Percentiles rank a stretch among this genome's conserved stretches.
phyloP scores from a whole-genome alignment of 805 yeast genomes.

The Citeromyces nyonsensis region DNA sequence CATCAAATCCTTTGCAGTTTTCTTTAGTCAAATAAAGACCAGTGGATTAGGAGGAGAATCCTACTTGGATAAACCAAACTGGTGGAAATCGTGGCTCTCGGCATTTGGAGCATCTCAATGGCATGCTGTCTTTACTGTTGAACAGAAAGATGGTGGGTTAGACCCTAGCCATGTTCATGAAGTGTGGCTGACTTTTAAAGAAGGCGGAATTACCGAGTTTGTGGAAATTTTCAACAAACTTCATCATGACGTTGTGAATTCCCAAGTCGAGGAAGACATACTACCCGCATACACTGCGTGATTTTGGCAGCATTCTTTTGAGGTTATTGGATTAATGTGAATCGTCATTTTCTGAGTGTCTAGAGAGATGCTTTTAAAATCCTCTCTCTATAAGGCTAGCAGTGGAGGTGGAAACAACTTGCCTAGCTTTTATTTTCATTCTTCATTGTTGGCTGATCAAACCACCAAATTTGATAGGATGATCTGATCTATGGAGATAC shows the following conservation, averaged over 20 bases:
- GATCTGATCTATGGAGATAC: too few relatives aligned
- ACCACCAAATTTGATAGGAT: too few relatives aligned
- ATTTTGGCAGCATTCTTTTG: constrained; percentile 1
- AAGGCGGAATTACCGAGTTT: constrained; percentile 31
- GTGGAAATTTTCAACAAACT: constrained; percentile 15
- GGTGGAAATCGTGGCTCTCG: constrained; percentile 10
- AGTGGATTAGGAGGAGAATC: constrained; percentile 19
- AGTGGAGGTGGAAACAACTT: too few relatives aligned
- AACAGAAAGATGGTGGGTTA: constrained; percentile 15
- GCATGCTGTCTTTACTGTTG: constrained; percentile 22
- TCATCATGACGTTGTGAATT: constrained; percentile 19
- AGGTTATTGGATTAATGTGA: too few relatives aligned
- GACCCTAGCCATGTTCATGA: constrained; percentile 20
- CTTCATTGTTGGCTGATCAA: too few relatives aligned
- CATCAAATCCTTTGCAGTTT: constrained; percentile 22
- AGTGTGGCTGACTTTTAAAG: constrained; percentile 22
- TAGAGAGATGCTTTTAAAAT: too few relatives aligned
- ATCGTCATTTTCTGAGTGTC: too few relatives aligned
- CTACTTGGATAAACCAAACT: too few relatives aligned
- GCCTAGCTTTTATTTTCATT: too few relatives aligned
- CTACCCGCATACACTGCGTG: constrained; percentile 22
- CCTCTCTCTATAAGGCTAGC: too few relatives aligned
- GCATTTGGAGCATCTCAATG: constrained; percentile 41
- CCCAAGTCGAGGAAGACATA: constrained; percentile 18
- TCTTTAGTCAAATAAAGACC: constrained; percentile 13